A percentile compares a stretch with the other conserved stretches of the same genome.
Evolutionary conservation across 2,329 filamentous ascomycete species (phyloP).

Genomic region (Hypoxylon sp.): DNA sequence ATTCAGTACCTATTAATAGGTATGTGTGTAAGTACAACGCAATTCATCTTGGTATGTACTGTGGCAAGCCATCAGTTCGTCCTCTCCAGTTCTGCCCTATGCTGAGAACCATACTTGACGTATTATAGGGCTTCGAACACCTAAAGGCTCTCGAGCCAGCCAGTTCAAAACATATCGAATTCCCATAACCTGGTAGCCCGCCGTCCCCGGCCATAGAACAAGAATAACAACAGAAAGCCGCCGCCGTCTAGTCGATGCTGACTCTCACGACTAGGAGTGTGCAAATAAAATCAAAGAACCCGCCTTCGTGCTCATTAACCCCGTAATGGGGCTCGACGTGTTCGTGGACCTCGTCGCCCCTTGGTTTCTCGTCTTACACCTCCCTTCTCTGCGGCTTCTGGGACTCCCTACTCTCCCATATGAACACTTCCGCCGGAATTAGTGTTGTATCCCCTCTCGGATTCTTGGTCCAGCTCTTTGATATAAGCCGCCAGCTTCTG

Average conservation of each 20-base stretch:
- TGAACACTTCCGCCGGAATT: constrained; percentile 2
- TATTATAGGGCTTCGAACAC: constrained; percentile 18
- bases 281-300: background rate
- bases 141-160: background rate
- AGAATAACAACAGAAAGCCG: background rate
- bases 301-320: constrained; percentile 4
- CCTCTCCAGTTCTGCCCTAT: background rate
- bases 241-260: constrained; percentile 9
- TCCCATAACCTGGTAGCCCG: constrained; percentile 13
- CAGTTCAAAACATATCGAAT: background rate
- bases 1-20: constrained; percentile 3
- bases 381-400: background rate
- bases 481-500: constrained; percentile 46
- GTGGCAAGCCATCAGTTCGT: background rate
- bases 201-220: constrained; percentile 3
- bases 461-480: constrained; percentile 41
- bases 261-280: constrained; percentile 11
- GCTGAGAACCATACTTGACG: constrained; percentile 20
- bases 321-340: background rate
- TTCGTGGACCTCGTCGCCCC: constrained; percentile 16
- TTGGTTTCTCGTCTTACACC: constrained; percentile 16
- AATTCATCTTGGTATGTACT: background rate
- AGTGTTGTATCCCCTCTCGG: background rate
- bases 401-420: constrained; percentile 1
- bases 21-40: constrained; percentile 16